Percentiles rank a stretch among this genome's conserved stretches.
phyloP scores from a whole-genome alignment of 495 filamentous ascomycete species.

The Penicillium verhagenii region DNA sequence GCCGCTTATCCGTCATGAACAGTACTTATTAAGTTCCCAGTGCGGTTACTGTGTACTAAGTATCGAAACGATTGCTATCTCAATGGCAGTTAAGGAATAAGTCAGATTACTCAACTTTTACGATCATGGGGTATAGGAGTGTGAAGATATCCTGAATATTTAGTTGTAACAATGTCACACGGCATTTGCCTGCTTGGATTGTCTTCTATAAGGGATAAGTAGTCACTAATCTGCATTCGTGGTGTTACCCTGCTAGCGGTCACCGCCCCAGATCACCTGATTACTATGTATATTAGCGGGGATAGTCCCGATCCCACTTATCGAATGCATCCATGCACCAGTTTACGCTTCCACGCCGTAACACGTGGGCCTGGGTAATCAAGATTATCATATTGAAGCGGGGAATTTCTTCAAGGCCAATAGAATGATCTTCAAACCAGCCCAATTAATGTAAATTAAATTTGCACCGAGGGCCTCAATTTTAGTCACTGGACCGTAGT shows the following conservation, averaged over 20 bases:
- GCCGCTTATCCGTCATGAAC: slow-evolving; percentile 38
- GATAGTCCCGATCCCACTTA: too few species aligned
- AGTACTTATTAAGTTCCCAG: not conserved
- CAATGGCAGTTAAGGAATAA: not conserved
- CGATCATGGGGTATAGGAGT: not conserved
- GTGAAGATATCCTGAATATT: not conserved
- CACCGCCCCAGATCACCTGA: too few species aligned
- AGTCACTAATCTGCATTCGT: not conserved
- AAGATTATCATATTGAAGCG: not conserved
- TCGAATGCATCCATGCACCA: too few species aligned
- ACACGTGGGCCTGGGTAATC: not conserved
- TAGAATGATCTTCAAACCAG: not conserved
- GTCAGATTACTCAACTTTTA: not conserved
- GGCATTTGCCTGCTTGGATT: not conserved
- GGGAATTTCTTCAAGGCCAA: not conserved
- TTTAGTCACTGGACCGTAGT: not conserved
- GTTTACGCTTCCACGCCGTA: too few species aligned
- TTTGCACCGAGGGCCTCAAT: not conserved
- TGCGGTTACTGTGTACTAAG: not conserved
- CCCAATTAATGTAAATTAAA: not conserved
- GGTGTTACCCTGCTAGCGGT: too few species aligned
- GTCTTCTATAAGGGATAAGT: not conserved
- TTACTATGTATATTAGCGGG: too few species aligned
- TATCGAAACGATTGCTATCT: not conserved
- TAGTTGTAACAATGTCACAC: not conserved